A percentile compares a stretch with the other conserved stretches of the same genome.
Evolutionary conservation across 345 rosid genomes (phyloP).

Genomic region (Eucalyptus camaldulensis): DNA sequence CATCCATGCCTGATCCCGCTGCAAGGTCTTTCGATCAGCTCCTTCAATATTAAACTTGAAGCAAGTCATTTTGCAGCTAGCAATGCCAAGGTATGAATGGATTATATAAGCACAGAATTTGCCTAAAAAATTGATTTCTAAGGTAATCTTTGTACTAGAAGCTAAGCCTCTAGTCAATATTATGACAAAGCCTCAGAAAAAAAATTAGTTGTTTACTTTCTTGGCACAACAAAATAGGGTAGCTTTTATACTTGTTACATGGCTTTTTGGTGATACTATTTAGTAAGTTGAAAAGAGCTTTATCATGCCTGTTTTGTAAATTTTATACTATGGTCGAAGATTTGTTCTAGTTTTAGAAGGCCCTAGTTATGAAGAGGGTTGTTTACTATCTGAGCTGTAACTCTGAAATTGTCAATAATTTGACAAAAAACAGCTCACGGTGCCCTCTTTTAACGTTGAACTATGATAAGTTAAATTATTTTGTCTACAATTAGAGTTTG

Average conservation of each 20-base stretch:
- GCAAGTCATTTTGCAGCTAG: too few species aligned
- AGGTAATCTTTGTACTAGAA: too few species aligned
- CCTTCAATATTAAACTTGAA: constrained; percentile 68
- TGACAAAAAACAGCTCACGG: too few species aligned
- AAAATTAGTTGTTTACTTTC: neutral
- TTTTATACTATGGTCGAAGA: neutral
- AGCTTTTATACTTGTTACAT: neutral
- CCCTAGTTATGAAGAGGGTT: neutral
- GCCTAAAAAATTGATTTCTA: too few species aligned
- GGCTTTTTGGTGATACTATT: neutral
- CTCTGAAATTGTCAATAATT: too few species aligned
- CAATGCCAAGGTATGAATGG: too few species aligned
- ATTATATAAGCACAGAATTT: too few species aligned
- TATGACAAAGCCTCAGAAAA: too few species aligned
- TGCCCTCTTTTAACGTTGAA: too few species aligned
- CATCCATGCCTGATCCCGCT: constrained; percentile 94
- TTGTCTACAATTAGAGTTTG: too few species aligned
- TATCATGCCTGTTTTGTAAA: neutral
- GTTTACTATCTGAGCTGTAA: neutral
- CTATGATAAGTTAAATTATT: too few species aligned
- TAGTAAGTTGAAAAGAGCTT: neutral
- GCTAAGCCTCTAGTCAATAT: too few species aligned
- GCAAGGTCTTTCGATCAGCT: constrained; percentile 79
- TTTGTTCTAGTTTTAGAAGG: neutral
- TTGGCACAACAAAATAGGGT: neutral